These are phyloP conservation scores for Saturnispora quitensis DNA, from an alignment of 805 yeast species.

Conservation along the genomic window DNA sequence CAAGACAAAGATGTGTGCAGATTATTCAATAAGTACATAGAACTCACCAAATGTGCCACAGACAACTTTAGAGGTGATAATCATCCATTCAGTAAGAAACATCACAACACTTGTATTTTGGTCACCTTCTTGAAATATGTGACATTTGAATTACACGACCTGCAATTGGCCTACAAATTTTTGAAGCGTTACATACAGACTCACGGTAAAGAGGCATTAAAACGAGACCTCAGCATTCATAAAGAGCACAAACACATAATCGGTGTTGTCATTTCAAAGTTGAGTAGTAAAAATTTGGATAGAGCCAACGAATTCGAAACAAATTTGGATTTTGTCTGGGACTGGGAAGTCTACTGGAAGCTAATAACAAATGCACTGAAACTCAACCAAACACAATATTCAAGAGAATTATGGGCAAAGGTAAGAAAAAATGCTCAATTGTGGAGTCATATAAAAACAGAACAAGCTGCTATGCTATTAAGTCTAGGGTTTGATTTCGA, in stretches of 20 bases:
- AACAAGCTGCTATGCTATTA: background rate
- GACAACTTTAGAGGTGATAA: background rate
- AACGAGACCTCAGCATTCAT: background rate
- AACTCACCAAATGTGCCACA: background rate
- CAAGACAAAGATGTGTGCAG: background rate
- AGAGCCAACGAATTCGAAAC: background rate
- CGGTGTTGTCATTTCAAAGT: background rate
- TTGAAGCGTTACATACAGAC: background rate
- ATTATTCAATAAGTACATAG: constrained; percentile 7
- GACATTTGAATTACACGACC: constrained; percentile 9
- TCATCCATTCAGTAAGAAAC: constrained; percentile 15
- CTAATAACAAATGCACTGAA: background rate
- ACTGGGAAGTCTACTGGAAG: constrained; percentile 2
- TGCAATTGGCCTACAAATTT: constrained; percentile 4
- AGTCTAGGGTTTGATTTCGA: constrained; percentile 3
- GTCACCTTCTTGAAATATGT: constrained; percentile 11
- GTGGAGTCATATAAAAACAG: background rate
- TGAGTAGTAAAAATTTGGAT: background rate
- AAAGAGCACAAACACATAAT: background rate
- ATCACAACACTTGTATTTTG: constrained; percentile 15
- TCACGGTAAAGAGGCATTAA: background rate
- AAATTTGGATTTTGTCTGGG: background rate
- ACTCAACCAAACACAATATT: background rate
- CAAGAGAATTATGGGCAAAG: constrained; percentile 1
- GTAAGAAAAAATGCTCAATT: background rate